Base-by-base conservation (phyloP, 2,329 filamentous ascomycete genomes). In the Colletotrichum tabaci region DNA sequence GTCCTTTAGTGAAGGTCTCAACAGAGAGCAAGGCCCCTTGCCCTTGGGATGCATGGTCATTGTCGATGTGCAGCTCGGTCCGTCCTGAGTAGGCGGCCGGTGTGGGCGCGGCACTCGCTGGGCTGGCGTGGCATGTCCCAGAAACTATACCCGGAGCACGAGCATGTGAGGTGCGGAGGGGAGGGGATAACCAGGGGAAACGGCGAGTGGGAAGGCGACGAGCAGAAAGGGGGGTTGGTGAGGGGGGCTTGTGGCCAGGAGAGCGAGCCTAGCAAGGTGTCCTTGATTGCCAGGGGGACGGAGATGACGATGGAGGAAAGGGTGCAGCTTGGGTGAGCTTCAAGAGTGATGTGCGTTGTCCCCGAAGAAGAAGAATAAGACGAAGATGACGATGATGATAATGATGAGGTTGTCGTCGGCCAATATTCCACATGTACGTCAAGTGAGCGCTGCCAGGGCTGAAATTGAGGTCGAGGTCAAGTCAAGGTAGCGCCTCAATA, bases 401-500 rank as follows among this genome's bases (percentile, higher is more conserved):
- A 13, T 4, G 61, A 35, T n/a, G 21, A 23, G 21, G 49, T 53
- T 44, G 61, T 18, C 30, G 30, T 38, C 26, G 58, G 46, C 35
- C 58, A 40, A 61, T 55, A 26, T 65, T 55, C 47, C 40, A 53
- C 42, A 18, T 42, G 46, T 38, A 26, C 53, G 47, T 47, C 49
- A 38, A 53, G 35, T 12, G 44, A 46, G 44, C 18, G n/a, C 38
- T 44, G 21, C 46, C 49, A 56, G 53, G 67, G 65, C 46, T 64
- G 53, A 72, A 44, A 69, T 63, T 72, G 69, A 64, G 44, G 21
- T 58, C 49, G 42, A 63, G 42, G 26, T 50, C 53, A 60, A 30
- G 47, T 60, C 53, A 63, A 64, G 65, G 56, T 42, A 66, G 57
- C 66, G 70, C 66, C 70, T 72, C 70, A 71, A 71, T 72, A 55